These are phyloP conservation scores for Umbellularia californica DNA, from an alignment of 164 flowering plant species.

Conservation along the genomic window DNA sequence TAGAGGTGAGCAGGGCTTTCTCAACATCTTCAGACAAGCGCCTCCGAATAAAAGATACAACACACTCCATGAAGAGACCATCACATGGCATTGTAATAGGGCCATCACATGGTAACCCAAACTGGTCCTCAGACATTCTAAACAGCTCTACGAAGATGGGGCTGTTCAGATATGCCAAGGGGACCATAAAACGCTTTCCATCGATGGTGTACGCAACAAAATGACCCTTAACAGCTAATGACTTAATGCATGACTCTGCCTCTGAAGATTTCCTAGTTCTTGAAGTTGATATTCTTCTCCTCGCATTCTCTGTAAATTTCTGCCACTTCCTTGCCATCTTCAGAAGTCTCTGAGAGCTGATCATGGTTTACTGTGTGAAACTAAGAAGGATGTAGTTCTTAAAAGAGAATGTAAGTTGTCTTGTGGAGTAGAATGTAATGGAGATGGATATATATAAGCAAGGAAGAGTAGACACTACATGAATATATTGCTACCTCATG, in stretches of 20 bases:
- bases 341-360: constrained; percentile 16
- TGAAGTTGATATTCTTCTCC: constrained; percentile 17
- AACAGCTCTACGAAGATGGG: constrained; percentile 34
- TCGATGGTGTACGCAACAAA: constrained; percentile 32
- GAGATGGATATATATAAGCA: not conserved
- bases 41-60: constrained; percentile 23
- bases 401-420: not conserved
- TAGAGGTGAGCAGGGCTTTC: constrained; percentile 10
- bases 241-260: not conserved
- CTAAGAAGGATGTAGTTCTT: not conserved
- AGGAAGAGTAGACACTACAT: not conserved
- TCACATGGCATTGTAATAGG: constrained; percentile 36
- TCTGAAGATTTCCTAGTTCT: not conserved
- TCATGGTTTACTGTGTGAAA: constrained; percentile 7
- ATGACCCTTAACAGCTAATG: constrained; percentile 21
- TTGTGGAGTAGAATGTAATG: not conserved
- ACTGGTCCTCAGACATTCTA: constrained; percentile 43
- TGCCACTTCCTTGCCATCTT: constrained; percentile 18
- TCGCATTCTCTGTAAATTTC: constrained; percentile 11
- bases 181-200: constrained; percentile 32
- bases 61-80: constrained; percentile 27
- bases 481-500: not conserved
- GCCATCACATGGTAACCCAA: constrained; percentile 25
- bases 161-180: constrained; percentile 26
- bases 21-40: constrained; percentile 16